Base-by-base conservation (phyloP, 2,329 filamentous ascomycete genomes). In the Graphilbum sp. region DNA sequence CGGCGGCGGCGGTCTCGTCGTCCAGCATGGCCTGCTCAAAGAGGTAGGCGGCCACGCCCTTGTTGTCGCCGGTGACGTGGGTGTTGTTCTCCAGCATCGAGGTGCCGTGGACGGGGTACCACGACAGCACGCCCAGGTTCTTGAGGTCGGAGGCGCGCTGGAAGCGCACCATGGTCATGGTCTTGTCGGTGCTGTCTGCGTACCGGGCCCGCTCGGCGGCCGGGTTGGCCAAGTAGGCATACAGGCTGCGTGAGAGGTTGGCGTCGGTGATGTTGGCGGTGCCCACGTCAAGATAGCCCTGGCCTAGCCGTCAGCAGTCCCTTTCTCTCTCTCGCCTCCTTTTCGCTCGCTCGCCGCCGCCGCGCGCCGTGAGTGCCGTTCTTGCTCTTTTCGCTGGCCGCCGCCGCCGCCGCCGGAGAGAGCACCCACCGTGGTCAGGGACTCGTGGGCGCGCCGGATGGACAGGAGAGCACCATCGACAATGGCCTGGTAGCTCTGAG, bases 81-180 rank as follows among this genome's bases (percentile, higher is more conserved):
- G 86, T 95, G 58, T 94, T 94, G 59, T 95, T 95, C 39, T 82
- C 80, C 19, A 87, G 73, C 57, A 95, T 72, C 1, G 85, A 93
- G 0, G 88, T 96, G 34, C 87, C 87, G 54, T 96, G 88, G 0
- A 87, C 82, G 3, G 88, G 75, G 54, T 88, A 94, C 83, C 87
- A 96, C 15, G 84, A 90, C 41, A 96, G 59, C 1, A 92, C 64
- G 12, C 85, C 87, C 32, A 85, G 72, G 41, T 78, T 79, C 58
- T 85, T 86, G 35, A 69, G 67, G 50, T 90, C 83, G 0, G 72
- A 78, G 10, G 72, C 70, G 29, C 82, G 71, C 46, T 75, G 74
- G 53, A 95, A 87, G 43, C 77, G 79, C 21, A 95, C 63, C 31
- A 94, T 60, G 0, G 82, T 88, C 62, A 96, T 62, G 5, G 71